Conservation (phyloP, 306 rosid genomes). For the Quillaja saponaria region DNA sequence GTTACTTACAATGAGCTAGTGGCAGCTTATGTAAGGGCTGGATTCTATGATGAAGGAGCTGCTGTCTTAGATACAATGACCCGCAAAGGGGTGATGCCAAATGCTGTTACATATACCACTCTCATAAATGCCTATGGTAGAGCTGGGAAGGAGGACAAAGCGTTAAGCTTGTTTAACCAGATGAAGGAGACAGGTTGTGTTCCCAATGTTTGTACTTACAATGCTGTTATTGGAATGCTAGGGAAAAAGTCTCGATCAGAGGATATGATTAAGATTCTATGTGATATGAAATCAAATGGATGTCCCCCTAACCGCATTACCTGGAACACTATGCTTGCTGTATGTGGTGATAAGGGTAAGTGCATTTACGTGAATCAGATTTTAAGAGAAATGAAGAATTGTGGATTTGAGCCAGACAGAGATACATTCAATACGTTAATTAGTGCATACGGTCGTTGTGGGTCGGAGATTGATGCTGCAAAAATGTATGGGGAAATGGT, state of each 20-base stretch:
- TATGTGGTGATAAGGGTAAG: slow-evolving; percentile 81
- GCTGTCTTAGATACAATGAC: slow-evolving; percentile 79
- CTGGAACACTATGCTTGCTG: slow-evolving; percentile 93
- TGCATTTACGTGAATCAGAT: slow-evolving; percentile 66
- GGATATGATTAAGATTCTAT: slow-evolving; percentile 68
- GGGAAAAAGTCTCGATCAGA: slow-evolving; percentile 72
- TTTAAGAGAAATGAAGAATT: slow-evolving; percentile 79
- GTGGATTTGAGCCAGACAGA: slow-evolving; percentile 94
- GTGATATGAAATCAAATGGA: slow-evolving; percentile 80
- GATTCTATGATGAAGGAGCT: slow-evolving; percentile 78
- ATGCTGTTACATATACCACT: slow-evolving; percentile 89
- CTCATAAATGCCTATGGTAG: slow-evolving; percentile 83
- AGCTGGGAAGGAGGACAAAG: slow-evolving; percentile 74
- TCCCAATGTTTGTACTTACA: slow-evolving; percentile 79
- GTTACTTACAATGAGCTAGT: slow-evolving; percentile 93
- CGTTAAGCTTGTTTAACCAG: slow-evolving; percentile 60
- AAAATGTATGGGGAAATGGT: slow-evolving; percentile 83
- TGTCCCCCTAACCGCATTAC: slow-evolving; percentile 82
- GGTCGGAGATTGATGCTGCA: slow-evolving; percentile 71
- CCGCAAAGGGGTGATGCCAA: slow-evolving; percentile 68
- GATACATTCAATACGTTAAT: slow-evolving; percentile 94
- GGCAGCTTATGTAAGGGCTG: slow-evolving; percentile 86
- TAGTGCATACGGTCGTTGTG: slow-evolving; percentile 90
- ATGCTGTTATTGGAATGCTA: slow-evolving; percentile 70
- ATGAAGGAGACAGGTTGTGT: slow-evolving; percentile 91